Conservation (phyloP, 306 rosid species). For the Notholithocarpus densiflorus region DNA sequence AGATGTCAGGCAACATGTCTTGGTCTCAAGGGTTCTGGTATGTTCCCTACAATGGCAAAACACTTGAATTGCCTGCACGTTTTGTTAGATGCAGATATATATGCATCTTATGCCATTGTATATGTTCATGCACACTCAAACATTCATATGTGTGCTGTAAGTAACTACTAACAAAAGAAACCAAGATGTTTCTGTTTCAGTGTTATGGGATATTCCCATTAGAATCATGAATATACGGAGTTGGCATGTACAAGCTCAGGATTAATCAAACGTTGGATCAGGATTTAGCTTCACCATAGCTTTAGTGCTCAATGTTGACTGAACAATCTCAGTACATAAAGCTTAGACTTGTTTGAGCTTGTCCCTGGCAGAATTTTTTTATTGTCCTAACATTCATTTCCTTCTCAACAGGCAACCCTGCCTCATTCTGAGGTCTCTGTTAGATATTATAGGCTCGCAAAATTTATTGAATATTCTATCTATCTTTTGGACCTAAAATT, state of each 20-base stretch:
- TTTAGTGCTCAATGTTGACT: neutral
- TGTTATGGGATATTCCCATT: neutral
- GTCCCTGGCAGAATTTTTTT: neutral
- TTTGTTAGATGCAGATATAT: neutral
- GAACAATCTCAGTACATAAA: neutral
- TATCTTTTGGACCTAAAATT: too few species aligned
- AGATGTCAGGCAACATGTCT: neutral
- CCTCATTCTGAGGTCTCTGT: neutral
- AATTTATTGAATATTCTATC: too few species aligned
- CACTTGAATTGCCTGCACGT: neutral
- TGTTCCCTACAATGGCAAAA: neutral
- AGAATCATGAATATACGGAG: neutral
- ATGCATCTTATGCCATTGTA: neutral
- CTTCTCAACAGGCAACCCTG: neutral
- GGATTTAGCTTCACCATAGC: neutral
- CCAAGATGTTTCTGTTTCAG: neutral
- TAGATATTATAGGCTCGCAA: neutral
- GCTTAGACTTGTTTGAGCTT: neutral
- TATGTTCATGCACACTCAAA: neutral
- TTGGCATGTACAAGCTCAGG: neutral
- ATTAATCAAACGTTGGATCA: neutral
- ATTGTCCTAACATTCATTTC: neutral
- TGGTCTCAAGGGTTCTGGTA: neutral
- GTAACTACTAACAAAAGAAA: neutral
- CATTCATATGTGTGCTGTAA: neutral